phyloP scores from a whole-genome alignment of 495 filamentous ascomycete genomes.

The Daldinia bambusicola region DNA sequence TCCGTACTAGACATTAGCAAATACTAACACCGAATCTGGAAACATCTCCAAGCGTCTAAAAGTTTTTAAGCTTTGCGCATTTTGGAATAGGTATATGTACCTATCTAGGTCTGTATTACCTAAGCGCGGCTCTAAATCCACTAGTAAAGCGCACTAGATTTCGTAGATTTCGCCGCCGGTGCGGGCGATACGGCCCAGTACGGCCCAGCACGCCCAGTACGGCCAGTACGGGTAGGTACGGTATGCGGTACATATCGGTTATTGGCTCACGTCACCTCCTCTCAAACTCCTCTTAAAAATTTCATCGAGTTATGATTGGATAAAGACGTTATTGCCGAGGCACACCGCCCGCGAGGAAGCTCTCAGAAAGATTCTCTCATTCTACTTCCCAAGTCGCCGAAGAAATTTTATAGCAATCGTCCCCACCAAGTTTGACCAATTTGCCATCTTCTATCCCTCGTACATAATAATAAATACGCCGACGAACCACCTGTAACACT shows the following conservation, averaged over 20 bases:
- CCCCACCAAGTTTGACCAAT: constrained; percentile 21
- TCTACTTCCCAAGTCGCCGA: constrained; percentile 31
- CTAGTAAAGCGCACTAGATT: not conserved
- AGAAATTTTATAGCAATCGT: constrained; percentile 41
- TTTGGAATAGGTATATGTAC: constrained; percentile 5
- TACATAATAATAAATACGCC: constrained; percentile 41
- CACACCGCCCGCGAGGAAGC: constrained; percentile 49
- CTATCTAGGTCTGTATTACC: constrained; percentile 13
- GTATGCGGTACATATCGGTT: constrained; percentile 2
- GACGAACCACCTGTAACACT: constrained; percentile 43
- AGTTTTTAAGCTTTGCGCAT: not conserved
- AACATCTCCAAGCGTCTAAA: not conserved
- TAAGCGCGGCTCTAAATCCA: constrained; percentile 28
- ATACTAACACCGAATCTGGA: not conserved
- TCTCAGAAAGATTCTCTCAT: constrained; percentile 47
- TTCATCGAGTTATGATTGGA: constrained; percentile 31
- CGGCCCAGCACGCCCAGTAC: no score
- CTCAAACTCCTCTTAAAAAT: constrained; percentile 27
- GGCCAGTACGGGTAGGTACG: constrained; percentile 6
- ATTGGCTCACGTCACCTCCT: constrained; percentile 32
- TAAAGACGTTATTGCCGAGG: constrained; percentile 37
- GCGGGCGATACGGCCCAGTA: not conserved
- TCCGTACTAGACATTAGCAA: not conserved
- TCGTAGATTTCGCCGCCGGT: constrained; percentile 1
- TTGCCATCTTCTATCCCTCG: constrained; percentile 45